These are phyloP conservation scores for Neodidymelliopsis sp. DNA, from an alignment of 2,329 filamentous ascomycete genomes.

Conservation along the genomic window DNA sequence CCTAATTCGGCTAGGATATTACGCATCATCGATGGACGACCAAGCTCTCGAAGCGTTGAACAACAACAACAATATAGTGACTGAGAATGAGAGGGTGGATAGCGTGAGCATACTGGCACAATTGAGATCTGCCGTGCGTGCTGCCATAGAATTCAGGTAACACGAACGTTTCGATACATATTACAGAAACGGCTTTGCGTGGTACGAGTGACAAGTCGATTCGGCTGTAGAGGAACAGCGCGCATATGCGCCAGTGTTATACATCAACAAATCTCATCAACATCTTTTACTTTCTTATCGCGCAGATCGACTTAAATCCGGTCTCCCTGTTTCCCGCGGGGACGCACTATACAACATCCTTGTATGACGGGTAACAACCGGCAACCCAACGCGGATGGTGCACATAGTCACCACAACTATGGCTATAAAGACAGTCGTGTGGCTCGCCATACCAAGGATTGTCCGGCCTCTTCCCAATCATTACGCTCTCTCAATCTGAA, in stretches of 20 bases:
- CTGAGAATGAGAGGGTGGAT: no score
- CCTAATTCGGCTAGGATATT: conserved; percentile 21
- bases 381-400: conserved; percentile 16
- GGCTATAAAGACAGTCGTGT: conserved; percentile 20
- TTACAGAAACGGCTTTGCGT: conserved; percentile 9
- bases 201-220: conserved; percentile 8
- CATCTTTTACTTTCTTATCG: conserved; percentile 23
- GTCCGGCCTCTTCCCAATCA: neutral
- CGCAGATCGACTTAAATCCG: conserved; percentile 23
- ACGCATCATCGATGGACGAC: conserved; percentile 13
- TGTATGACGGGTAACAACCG: conserved; percentile 22
- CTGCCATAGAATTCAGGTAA: conserved; percentile 3
- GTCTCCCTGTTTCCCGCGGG: conserved; percentile 18
- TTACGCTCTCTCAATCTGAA: neutral
- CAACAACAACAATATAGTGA: neutral
- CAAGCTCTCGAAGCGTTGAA: conserved; percentile 1
- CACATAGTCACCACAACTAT: conserved; percentile 5
- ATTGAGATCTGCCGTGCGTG: neutral
- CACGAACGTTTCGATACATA: conserved; percentile 8
- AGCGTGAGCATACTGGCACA: neutral
- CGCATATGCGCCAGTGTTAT: conserved; percentile 8
- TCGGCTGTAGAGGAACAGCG: conserved; percentile 1
- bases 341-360: conserved; percentile 9
- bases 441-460: neutral
- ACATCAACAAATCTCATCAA: conserved; percentile 2